These are phyloP conservation scores for Grosmannia clavigera DNA, from an alignment of 2,329 filamentous ascomycete genomes.

Conservation along the genomic window DNA sequence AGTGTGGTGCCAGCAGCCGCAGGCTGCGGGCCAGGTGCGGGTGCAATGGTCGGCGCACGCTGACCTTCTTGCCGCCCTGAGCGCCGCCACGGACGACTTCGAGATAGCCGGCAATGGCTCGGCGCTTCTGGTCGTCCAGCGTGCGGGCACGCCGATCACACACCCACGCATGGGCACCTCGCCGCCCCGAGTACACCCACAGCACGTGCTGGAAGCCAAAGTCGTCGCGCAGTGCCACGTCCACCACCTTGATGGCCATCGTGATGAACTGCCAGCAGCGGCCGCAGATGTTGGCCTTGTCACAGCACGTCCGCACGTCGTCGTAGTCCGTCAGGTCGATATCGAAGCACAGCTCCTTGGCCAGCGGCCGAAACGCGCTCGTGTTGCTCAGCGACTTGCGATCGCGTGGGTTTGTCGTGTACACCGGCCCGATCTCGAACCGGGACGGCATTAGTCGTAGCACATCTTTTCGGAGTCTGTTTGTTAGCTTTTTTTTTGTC, in stretches of 20 bases:
- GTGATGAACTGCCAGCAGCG: conserved; percentile 97
- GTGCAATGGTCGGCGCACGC: conserved; percentile 72
- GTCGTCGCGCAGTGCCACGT: conserved; percentile 76
- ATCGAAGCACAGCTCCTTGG: conserved; percentile 96
- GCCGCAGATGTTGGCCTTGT: conserved; percentile 81
- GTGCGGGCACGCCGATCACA: conserved; percentile 78
- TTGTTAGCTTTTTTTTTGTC: neutral
- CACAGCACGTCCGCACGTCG: conserved; percentile 88
- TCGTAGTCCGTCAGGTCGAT: conserved; percentile 99
- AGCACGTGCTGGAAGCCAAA: conserved; percentile 95
- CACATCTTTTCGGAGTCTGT: conserved; percentile 78
- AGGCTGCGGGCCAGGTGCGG: conserved; percentile 83
- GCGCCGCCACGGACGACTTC: conserved; percentile 81
- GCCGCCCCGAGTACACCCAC: conserved; percentile 95
- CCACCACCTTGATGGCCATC: conserved; percentile 92
- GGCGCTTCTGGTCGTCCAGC: conserved; percentile 76
- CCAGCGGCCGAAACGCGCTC: conserved; percentile 69
- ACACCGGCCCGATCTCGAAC: conserved; percentile 98
- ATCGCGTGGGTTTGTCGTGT: conserved; percentile 85
- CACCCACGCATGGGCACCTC: conserved; percentile 96
- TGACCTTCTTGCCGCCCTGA: conserved; percentile 77
- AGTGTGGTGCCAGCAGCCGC: conserved; percentile 71
- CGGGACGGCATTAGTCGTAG: conserved; percentile 77
- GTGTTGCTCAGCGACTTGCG: conserved; percentile 76
- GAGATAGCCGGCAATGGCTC: conserved; percentile 77